Conservation (phyloP, 148 eudicot genomes). For the Fagopyrum esculentum region DNA sequence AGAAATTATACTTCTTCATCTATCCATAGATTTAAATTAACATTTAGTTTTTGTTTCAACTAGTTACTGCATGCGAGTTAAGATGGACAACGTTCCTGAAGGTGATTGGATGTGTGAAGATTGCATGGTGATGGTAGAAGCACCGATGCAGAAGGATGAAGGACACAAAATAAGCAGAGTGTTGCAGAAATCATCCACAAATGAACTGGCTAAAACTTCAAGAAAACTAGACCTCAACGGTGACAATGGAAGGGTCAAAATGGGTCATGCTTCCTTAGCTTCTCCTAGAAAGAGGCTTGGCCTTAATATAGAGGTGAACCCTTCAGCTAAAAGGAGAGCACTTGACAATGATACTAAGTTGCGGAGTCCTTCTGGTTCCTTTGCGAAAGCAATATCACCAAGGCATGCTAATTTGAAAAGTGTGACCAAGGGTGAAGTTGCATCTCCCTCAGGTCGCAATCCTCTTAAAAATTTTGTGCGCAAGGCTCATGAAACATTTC, state of each 20-base stretch:
- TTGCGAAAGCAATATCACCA: slow-evolving; percentile 6
- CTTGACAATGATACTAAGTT: slow-evolving; percentile 16
- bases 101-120: slow-evolving; percentile 46
- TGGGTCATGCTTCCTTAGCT: slow-evolving; percentile 17
- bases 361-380: slow-evolving; percentile 8
- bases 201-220: slow-evolving; percentile 12
- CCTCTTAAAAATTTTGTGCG: slow-evolving; percentile 12
- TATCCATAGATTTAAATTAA: slow-evolving; percentile 8
- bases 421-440: slow-evolving; percentile 14
- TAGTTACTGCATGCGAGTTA: slow-evolving; percentile 42
- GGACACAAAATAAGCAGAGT: slow-evolving; percentile 15
- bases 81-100: slow-evolving; percentile 34
- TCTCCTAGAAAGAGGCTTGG: slow-evolving; percentile 24
- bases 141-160: slow-evolving; percentile 12
- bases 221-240: slow-evolving; percentile 4
- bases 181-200: slow-evolving; percentile 16
- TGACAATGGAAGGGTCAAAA: slow-evolving; percentile 13
- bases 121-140: slow-evolving; percentile 23
- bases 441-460: slow-evolving; percentile 17
- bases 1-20: background rate
- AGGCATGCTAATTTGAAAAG: slow-evolving; percentile 16
- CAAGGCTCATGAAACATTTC: background rate
- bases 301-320: slow-evolving; percentile 14
- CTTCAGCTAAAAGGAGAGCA: slow-evolving; percentile 20
- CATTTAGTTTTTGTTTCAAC: background rate